phyloP scores from a whole-genome alignment of 805 yeast genomes.

The Kregervanrija delftensis region DNA sequence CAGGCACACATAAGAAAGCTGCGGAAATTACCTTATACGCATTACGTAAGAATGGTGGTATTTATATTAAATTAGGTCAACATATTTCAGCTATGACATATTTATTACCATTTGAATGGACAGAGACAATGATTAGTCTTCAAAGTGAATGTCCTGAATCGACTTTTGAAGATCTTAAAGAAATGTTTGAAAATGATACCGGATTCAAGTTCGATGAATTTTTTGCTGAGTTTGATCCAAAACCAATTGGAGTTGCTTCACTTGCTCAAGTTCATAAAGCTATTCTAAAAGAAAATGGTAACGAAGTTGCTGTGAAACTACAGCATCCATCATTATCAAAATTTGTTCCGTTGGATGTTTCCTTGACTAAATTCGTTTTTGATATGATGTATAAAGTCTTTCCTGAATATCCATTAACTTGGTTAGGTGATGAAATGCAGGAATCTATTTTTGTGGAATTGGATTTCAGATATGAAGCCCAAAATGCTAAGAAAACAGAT shows the following conservation, averaged over 20 bases:
- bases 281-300: conserved; percentile 43
- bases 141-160: conserved; percentile 89
- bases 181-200: conserved; percentile 63
- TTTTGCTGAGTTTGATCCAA: conserved; percentile 58
- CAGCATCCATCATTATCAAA: conserved; percentile 86
- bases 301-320: conserved; percentile 82
- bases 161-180: conserved; percentile 57
- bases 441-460: conserved; percentile 84
- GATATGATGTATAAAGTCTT: conserved; percentile 66
- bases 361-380: conserved; percentile 72
- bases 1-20: conserved; percentile 64
- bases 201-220: conserved; percentile 53
- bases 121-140: conserved; percentile 84
- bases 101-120: conserved; percentile 89
- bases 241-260: conserved; percentile 92
- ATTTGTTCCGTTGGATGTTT: conserved; percentile 86
- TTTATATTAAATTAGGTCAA: conserved; percentile 91
- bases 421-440: conserved; percentile 94
- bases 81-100: conserved; percentile 91
- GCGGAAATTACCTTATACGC: conserved; percentile 77
- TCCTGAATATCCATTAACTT: conserved; percentile 88
- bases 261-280: conserved; percentile 94
- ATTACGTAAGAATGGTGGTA: conserved; percentile 80
- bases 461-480: conserved; percentile 82
- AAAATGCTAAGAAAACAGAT: conserved; percentile 66